phyloP scores from a whole-genome alignment of 495 filamentous ascomycete species.

The Hyaloscypha hepaticicola region DNA sequence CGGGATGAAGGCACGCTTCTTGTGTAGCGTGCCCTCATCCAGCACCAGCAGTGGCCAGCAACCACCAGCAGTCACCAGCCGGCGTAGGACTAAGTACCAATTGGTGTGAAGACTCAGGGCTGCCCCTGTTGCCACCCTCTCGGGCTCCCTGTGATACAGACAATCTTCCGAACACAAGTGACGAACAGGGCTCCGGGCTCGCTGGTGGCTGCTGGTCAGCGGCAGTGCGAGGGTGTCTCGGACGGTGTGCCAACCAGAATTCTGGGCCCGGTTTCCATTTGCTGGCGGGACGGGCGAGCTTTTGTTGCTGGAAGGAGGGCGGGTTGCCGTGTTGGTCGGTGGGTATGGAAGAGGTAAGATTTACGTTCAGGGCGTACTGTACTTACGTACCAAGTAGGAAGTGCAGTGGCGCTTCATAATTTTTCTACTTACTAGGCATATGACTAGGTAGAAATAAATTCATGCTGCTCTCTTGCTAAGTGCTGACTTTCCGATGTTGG shows the following conservation, averaged over 20 bases:
- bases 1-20: background rate
- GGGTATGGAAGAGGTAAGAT: background rate
- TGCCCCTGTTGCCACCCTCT: background rate
- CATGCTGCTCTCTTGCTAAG: background rate
- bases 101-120: too few relatives aligned
- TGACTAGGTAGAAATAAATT: too few relatives aligned
- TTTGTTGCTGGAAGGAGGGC: background rate
- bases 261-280: background rate
- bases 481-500: background rate
- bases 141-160: constrained; percentile 7
- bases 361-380: background rate
- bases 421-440: too few relatives aligned
- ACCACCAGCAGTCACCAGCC: too few relatives aligned
- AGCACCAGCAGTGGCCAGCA: too few relatives aligned
- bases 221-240: background rate
- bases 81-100: too few relatives aligned
- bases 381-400: too few relatives aligned
- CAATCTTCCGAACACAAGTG: constrained; percentile 4
- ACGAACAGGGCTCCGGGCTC: background rate
- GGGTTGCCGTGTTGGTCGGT: background rate
- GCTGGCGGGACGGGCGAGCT: background rate
- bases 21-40: background rate
- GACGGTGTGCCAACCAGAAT: constrained; percentile 6
- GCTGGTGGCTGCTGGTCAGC: too few relatives aligned
- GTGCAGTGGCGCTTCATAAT: too few relatives aligned